Evolutionary conservation across 2,329 filamentous ascomycete genomes (phyloP).

Genomic region (Trichothecium sympodiale): DNA sequence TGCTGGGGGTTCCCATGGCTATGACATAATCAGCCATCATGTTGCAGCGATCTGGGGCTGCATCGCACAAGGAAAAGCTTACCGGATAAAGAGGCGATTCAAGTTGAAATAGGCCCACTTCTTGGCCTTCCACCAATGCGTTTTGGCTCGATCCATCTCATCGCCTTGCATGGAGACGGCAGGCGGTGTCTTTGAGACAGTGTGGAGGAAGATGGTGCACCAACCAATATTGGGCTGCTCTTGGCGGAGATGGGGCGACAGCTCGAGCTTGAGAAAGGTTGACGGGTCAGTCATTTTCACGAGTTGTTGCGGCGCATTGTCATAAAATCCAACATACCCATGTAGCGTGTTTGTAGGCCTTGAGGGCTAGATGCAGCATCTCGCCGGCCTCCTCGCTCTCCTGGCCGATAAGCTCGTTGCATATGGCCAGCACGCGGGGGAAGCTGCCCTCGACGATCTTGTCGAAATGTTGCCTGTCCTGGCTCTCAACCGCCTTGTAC

Average conservation of each 20-base stretch:
- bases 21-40: constrained; percentile 2
- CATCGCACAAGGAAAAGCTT: constrained; percentile 14
- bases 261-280: constrained; percentile 57
- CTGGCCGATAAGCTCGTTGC: constrained; percentile 79
- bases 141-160: constrained; percentile 74
- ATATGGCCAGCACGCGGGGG: constrained; percentile 75
- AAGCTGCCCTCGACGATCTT: constrained; percentile 89
- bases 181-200: constrained; percentile 77
- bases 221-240: constrained; percentile 82
- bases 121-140: constrained; percentile 99
- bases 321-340: constrained; percentile 46
- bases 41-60: not conserved
- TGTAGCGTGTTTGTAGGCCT: constrained; percentile 96
- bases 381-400: constrained; percentile 89
- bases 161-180: constrained; percentile 74
- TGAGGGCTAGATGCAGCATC: constrained; percentile 90
- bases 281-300: constrained; percentile 13
- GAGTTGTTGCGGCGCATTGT: not conserved
- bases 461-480: constrained; percentile 73
- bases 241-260: constrained; percentile 65
- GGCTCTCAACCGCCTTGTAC: constrained; percentile 75
- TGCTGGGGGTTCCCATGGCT: constrained; percentile 84
- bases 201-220: constrained; percentile 89
- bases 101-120: constrained; percentile 99
- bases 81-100: constrained; percentile 90